Evolutionary conservation across 495 filamentous ascomycete genomes (phyloP).

Genomic region (Aspergillus panamensis): DNA sequence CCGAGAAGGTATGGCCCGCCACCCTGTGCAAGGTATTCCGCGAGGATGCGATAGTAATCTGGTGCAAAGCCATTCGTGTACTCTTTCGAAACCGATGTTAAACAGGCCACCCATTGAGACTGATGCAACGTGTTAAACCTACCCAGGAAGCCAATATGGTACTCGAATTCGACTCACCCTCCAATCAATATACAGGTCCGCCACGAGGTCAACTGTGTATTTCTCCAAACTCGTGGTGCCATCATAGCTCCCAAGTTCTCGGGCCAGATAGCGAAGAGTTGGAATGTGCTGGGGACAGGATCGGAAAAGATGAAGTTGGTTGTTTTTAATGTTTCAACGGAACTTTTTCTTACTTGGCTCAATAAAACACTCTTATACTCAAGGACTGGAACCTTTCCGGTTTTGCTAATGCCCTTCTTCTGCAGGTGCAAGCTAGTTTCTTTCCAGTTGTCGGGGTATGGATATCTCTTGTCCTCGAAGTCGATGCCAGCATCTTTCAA

Average conservation of each 20-base stretch:
- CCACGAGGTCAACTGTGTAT: conserved; percentile 40
- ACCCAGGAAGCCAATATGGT: background rate
- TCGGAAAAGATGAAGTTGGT: too few relatives aligned
- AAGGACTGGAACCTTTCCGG: conserved; percentile 35
- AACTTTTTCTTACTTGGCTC: conserved; percentile 29
- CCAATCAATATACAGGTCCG: conserved; percentile 45
- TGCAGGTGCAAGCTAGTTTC: conserved; percentile 32
- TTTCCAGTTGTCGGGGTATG: conserved; percentile 38
- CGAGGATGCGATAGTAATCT: conserved; percentile 27
- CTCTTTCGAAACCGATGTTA: conserved; percentile 12
- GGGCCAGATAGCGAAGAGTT: conserved; percentile 39
- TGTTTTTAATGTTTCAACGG: too few relatives aligned
- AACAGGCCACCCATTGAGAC: conserved; percentile 26
- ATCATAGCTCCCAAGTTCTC: conserved; percentile 38
- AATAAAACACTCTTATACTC: conserved; percentile 40
- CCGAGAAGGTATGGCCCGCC: conserved; percentile 34
- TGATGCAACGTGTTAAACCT: conserved; percentile 1
- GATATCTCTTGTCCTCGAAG: conserved; percentile 39
- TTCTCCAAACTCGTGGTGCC: conserved; percentile 39
- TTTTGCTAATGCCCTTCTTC: conserved; percentile 30
- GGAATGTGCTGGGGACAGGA: conserved; percentile 29
- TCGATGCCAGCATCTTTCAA: conserved; percentile 42
- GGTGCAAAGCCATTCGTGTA: conserved; percentile 29
- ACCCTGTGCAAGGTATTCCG: conserved; percentile 24
- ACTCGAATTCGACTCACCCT: conserved; percentile 13